Base-by-base conservation (phyloP, 441 rosid genomes). In the Flueggea neowawraea region DNA sequence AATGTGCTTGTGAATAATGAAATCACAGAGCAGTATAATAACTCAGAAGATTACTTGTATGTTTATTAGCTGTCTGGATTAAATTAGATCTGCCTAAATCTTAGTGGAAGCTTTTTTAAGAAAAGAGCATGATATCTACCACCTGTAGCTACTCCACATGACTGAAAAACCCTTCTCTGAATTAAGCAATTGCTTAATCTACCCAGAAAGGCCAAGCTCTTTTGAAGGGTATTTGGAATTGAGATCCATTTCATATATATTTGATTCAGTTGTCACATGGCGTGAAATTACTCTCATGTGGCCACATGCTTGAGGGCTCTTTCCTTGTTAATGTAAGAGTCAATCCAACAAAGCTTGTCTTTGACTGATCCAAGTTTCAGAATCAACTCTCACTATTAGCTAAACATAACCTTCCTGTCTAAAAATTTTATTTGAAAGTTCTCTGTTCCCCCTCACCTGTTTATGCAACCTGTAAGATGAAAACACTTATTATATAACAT, bases 221-320 rank as follows among this genome's bases (percentile, higher is more conserved):
- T 50, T 44, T n/a, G 2, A 55, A 57, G 78, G 81, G 70, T 58
- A 13, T 52, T 58, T 54, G 82, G 60, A 61, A 68, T 33, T 13
- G 17, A 8, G 10, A 14, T 54, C 16, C 14, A 43, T 10, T 6
- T 36, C n/a, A 36, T 41, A 14, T 44, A 51, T 61, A 16, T 64
- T 57, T 72, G 77, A 54, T 72, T 66, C 55, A 77, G 76, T 48
- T 22, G 6, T 72, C 90, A 80, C 90, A 80, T 84, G 90, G 82
- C 73, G 66, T 63, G 75, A 68, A 45, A 32, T 73, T 70, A 65
- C 68, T 65, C 66, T 76, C 84, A 73, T 80, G 84, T 78, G 87
- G 48, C 68, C 82, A 78, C 90, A 77, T 78, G 85, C 65, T 31
- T 16, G 16, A 49, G 64, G 67, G 39, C 68, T 58, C 39, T 32